phyloP scores from a whole-genome alignment of 2,329 filamentous ascomycete species.

The Cladorrhinum sp. region DNA sequence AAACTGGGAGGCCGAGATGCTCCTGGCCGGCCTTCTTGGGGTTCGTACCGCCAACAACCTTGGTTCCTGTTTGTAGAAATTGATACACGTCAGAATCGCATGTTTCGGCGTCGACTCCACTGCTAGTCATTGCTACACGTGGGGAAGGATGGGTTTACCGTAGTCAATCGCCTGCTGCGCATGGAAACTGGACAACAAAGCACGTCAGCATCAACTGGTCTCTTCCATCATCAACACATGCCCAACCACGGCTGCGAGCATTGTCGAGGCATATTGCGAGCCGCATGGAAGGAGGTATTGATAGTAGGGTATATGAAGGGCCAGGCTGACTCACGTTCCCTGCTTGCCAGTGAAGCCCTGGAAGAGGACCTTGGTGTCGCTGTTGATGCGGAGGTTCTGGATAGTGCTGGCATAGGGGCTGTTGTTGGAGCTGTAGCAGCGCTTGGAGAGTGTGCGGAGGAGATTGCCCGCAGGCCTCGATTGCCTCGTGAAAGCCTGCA shows the following conservation, averaged over 20 bases:
- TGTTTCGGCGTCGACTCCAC: constrained; percentile 3
- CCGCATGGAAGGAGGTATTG: constrained; percentile 15
- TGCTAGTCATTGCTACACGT: constrained; percentile 12
- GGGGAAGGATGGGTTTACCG: constrained; percentile 54
- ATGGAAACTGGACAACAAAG: constrained; percentile 69
- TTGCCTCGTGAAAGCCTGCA: constrained; percentile 83
- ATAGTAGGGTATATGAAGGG: neutral
- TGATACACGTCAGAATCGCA: constrained; percentile 31
- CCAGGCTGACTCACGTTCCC: constrained; percentile 69
- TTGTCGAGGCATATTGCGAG: constrained; percentile 13
- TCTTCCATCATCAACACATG: constrained; percentile 7
- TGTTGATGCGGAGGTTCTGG: constrained; percentile 88
- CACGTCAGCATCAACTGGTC: constrained; percentile 32
- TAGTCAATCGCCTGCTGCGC: constrained; percentile 98
- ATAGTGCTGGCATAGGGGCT: constrained; percentile 70
- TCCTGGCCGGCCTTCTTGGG: constrained; percentile 94
- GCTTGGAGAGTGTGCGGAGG: constrained; percentile 62
- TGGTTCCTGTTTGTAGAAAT: constrained; percentile 64
- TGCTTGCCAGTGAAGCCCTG: constrained; percentile 98
- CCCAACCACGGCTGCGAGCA: neutral
- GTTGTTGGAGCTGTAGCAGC: constrained; percentile 70
- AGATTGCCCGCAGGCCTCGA: constrained; percentile 64
- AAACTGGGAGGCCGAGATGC: constrained; percentile 90
- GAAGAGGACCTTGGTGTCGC: constrained; percentile 90
- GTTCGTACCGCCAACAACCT: constrained; percentile 97